Conservation (phyloP, 2,329 filamentous ascomycete species). For the Sordariomycetes sp. region DNA sequence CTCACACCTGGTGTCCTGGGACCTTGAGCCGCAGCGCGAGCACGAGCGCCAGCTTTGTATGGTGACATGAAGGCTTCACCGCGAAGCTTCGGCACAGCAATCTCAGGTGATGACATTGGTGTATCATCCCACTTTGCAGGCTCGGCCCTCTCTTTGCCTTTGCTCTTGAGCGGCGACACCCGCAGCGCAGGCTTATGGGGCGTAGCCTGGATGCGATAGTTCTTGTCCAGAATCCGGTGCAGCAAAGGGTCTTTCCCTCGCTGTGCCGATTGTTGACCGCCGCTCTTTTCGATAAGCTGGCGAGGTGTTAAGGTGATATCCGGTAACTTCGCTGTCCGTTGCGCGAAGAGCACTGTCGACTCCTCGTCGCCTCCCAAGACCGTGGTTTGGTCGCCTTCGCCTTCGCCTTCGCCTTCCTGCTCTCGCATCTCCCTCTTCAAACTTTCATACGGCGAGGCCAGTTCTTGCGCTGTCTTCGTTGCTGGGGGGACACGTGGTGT, state of each 20-base stretch:
- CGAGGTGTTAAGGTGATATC: constrained; percentile 56
- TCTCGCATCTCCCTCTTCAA: constrained; percentile 58
- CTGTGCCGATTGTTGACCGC: constrained; percentile 22
- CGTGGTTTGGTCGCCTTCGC: constrained; percentile 23
- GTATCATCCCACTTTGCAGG: constrained; percentile 37
- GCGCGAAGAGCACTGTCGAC: constrained; percentile 39
- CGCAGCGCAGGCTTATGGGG: constrained; percentile 53
- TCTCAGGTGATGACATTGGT: constrained; percentile 65
- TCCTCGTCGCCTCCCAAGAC: constrained; percentile 26
- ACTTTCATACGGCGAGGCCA: constrained; percentile 69
- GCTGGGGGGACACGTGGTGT: constrained; percentile 55
- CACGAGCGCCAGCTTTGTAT: constrained; percentile 35
- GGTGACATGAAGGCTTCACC: constrained; percentile 81
- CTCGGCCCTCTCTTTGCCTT: constrained; percentile 23
- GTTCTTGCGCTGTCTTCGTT: constrained; percentile 47
- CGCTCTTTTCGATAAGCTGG: constrained; percentile 28
- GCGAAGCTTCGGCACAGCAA: constrained; percentile 72
- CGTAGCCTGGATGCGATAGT: constrained; percentile 87
- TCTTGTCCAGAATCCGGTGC: constrained; percentile 90
- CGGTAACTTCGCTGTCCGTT: constrained; percentile 45
- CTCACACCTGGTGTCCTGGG: constrained; percentile 75
- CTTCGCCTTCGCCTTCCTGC: constrained; percentile 28
- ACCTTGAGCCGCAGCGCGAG: constrained; percentile 29
- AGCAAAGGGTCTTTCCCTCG: constrained; percentile 64
- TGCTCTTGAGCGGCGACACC: constrained; percentile 34